Base-by-base conservation (phyloP, 75 land plant species). In the Azolla pinnata region DNA sequence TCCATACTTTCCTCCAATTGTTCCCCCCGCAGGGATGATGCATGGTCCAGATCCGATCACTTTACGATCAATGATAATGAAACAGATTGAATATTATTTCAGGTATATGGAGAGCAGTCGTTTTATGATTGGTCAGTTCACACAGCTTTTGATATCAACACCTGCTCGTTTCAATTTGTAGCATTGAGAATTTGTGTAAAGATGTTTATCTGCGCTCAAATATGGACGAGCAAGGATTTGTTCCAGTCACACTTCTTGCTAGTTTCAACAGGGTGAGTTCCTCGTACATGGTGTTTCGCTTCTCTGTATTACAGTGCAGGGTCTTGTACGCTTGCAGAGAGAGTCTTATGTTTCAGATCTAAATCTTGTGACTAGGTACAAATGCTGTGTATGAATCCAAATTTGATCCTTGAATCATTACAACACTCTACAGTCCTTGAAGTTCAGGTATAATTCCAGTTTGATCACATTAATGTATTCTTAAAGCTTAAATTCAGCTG, bases 71-170 rank as follows among this genome's bases (percentile, higher is more conserved):
- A 67, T 57, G 53, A 60, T 90, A 1, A 63, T 77, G 32, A 87
- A 75, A 57, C 97, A 90, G 59, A 84, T 90, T 60, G 93, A 90
- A 35, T 83, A 79, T 48, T 86, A 86, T 59, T 86, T 86, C 78
- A 83, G 90, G 90, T 83, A 40, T 26, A 10, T 1, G 57, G 54
- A 23, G 19, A n/a, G 10, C 0, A 35, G 25, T 14, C 31, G 14
- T 28, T 10, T 44, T 61, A 9, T 30, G 17, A 46, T 45, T 18
- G 8, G 9, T 18, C 32, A 7, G 18, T 28, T 4, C 28, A 25
- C n/a, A n/a, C 18, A 24, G 8, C 29, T n/a, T 56, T 25, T 56
- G 14, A 24, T 4, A 3, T 29, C 58, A 4, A 3, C 5, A 23
- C 8, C 31, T 29, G 44, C 46, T 31, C 28, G 16, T 16, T 8